Evolutionary conservation across 352 stramenopile species (phyloP).

Genomic region (Globisporangium yorkense): DNA sequence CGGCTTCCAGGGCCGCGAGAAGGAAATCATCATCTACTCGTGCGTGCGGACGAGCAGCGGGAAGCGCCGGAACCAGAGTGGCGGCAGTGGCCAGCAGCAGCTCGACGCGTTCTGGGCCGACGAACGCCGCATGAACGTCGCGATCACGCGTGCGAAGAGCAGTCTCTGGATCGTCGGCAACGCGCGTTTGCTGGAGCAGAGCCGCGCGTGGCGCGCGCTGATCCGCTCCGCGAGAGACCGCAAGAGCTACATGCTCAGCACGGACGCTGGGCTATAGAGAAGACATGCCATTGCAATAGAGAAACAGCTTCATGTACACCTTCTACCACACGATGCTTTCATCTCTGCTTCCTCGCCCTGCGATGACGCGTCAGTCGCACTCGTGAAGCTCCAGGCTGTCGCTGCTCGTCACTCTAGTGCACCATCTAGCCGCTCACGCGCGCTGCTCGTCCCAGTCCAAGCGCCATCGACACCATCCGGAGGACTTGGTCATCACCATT

Average conservation of each 20-base stretch:
- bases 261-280: slow-evolving; percentile 13
- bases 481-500: background rate
- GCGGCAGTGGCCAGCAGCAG: slow-evolving; percentile 9
- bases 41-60: slow-evolving; percentile 92
- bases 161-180: slow-evolving; percentile 89
- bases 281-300: background rate
- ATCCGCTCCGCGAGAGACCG: slow-evolving; percentile 58
- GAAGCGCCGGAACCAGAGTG: slow-evolving; percentile 23
- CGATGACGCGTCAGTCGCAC: too few relatives aligned
- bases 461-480: too few relatives aligned
- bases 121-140: slow-evolving; percentile 98
- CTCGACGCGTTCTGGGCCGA: slow-evolving; percentile 93
- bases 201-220: slow-evolving; percentile 56
- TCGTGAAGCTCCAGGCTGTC: background rate
- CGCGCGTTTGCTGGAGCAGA: slow-evolving; percentile 62
- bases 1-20: slow-evolving; percentile 96
- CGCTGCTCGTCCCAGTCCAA: too few relatives aligned
- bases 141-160: slow-evolving; percentile 95
- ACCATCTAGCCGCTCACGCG: too few relatives aligned
- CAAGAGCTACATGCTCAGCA: slow-evolving; percentile 36
- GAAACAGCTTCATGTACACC: background rate
- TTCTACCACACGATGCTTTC: too few relatives aligned
- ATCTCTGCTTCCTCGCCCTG: too few relatives aligned
- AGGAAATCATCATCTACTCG: slow-evolving; percentile 97
- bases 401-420: background rate